Percentiles rank a stretch among this genome's conserved stretches.
Evolutionary conservation across 345 rosid species (phyloP).

Genomic region (Geranium brycei): DNA sequence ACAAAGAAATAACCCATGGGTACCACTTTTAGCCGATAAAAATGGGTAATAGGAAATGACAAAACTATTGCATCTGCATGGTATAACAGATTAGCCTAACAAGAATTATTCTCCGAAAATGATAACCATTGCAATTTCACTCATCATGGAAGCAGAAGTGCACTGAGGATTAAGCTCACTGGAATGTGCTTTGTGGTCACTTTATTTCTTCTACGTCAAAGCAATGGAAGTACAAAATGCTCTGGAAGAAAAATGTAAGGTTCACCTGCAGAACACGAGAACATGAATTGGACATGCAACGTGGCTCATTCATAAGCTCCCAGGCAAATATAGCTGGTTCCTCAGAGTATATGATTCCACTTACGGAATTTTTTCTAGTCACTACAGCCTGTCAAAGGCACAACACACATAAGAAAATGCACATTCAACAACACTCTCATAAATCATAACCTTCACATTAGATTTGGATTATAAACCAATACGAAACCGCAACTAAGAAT

Average conservation of each 20-base stretch:
- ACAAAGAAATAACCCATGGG: neutral
- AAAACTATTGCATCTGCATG: neutral
- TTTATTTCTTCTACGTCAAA: neutral
- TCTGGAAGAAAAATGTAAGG: neutral
- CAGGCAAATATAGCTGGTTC: slow-evolving; percentile 48
- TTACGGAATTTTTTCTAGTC: slow-evolving; percentile 31
- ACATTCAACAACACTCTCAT: too few species aligned
- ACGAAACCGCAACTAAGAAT: too few species aligned
- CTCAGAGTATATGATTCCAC: slow-evolving; percentile 25
- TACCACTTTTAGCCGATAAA: neutral
- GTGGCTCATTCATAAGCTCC: slow-evolving; percentile 50
- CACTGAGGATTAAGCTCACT: neutral
- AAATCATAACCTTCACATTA: too few species aligned
- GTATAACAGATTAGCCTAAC: neutral
- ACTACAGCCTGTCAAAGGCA: slow-evolving; percentile 23
- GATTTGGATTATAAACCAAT: too few species aligned
- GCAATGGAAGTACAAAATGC: too few species aligned
- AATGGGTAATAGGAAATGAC: neutral
- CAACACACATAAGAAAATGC: neutral
- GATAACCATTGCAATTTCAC: neutral
- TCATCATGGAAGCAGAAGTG: neutral
- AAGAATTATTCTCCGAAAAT: too few species aligned
- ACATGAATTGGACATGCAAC: slow-evolving; percentile 28
- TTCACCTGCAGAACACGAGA: slow-evolving; percentile 34
- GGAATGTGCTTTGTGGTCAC: neutral